Conservation (phyloP, 805 yeast species). For the Ogataea glucozyma region DNA sequence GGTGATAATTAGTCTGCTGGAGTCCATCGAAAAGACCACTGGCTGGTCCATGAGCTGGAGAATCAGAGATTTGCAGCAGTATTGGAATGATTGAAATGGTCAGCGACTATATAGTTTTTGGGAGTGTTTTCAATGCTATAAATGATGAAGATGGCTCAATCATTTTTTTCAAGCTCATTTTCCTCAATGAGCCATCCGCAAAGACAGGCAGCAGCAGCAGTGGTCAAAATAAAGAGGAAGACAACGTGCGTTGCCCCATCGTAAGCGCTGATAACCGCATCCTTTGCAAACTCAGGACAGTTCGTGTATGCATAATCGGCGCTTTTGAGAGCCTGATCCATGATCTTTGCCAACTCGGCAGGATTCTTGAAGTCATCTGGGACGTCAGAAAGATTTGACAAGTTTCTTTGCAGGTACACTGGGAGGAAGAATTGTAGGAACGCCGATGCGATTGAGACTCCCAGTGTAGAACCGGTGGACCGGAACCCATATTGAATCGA, state of each 20-base stretch:
- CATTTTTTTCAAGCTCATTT: conserved; percentile 22
- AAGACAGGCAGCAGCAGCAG: conserved; percentile 19
- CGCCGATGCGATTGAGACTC: conserved; percentile 52
- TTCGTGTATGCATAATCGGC: conserved; percentile 30
- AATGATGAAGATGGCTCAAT: not conserved
- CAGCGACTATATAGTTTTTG: too few relatives aligned
- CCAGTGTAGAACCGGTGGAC: conserved; percentile 56
- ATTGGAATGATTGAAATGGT: conserved; percentile 26
- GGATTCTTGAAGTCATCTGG: conserved; percentile 22
- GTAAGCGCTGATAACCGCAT: conserved; percentile 50
- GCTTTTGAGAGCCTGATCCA: conserved; percentile 22
- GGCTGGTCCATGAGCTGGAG: conserved; percentile 29
- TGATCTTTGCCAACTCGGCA: conserved; percentile 14
- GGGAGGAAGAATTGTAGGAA: conserved; percentile 39
- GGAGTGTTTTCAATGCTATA: too few relatives aligned
- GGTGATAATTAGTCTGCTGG: conserved; percentile 22
- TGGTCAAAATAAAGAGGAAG: conserved; percentile 41
- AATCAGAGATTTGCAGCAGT: conserved; percentile 23
- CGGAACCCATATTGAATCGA: conserved; percentile 80
- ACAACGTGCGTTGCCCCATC: conserved; percentile 53
- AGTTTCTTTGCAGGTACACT: conserved; percentile 14
- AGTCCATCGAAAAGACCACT: conserved; percentile 25
- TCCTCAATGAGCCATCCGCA: conserved; percentile 17
- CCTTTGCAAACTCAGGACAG: conserved; percentile 53
- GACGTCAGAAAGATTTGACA: conserved; percentile 15